Evolutionary conservation across 140 eudicot genomes (phyloP), one percentile per base, ranked within the genome.

Genomic region (Senecio squalidus): DNA sequence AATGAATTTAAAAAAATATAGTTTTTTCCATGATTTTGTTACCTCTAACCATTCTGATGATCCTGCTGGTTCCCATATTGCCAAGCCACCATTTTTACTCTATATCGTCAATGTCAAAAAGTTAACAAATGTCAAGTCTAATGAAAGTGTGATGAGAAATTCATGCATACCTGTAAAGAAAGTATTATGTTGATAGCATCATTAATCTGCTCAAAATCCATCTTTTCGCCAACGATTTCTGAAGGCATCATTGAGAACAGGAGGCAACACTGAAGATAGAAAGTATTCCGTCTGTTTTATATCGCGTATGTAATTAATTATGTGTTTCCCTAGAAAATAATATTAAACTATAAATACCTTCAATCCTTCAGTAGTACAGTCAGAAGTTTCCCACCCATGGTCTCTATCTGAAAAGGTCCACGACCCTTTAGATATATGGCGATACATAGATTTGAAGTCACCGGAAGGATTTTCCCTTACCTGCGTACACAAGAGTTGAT

Each of bases 401-500:
- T 88, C 96, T 77, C 79, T 88, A 74, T 81, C 91, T 5, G 96
- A 84, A 75, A 88, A 88, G 9, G 96, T 81, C 96, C 96, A 88
- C 0, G 94, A 68, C 13, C 94, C 96, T 55, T 84, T 88, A 1
- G 94, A 81, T 43, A 79, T 88, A 71, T 84, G 96, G 4, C 96
- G 85, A 54, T 84, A 72, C 96, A 84, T 84, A 62, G 82, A 55
- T 53, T 68, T 74, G 59, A 81, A 84, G 38, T 88, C 85, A 30
- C 96, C 96, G 9, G 81, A 79, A 45, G 94, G 94, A 56, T 88
- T 69, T 13, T 81, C 88, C 50, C 74, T 72, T 18, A 88, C 90
- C 94, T 87, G 58, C 53, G n/a, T n/a, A n/a, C n/a, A 49, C 18
- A 55, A 24, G 14, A 44, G 4, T 65, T n/a, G 17, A 29, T n/a